Conservation (phyloP, 352 stramenopile genomes). For the Pythium chondricola region DNA sequence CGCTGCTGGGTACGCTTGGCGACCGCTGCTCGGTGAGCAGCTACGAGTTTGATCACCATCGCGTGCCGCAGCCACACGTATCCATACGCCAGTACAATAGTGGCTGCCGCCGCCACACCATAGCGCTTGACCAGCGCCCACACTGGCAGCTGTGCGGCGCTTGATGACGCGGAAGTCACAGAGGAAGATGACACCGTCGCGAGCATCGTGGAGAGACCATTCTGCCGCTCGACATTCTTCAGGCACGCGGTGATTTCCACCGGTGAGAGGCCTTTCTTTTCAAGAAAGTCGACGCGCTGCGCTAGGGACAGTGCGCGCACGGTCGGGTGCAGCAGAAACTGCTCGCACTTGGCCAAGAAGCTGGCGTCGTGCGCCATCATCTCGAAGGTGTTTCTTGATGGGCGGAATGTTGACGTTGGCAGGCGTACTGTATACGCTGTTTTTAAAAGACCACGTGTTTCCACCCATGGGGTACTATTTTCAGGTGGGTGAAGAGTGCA, state of each 20-base stretch:
- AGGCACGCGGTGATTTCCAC: conserved; percentile 61
- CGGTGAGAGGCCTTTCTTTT: conserved; percentile 63
- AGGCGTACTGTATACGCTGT: too few species aligned
- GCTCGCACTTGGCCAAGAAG: conserved; percentile 54
- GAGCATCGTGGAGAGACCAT: conserved; percentile 45
- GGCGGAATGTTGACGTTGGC: conserved; percentile 1
- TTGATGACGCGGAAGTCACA: background rate
- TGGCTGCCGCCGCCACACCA: conserved; percentile 13
- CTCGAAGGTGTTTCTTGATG: background rate
- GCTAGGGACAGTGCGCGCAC: conserved; percentile 59
- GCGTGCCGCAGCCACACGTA: conserved; percentile 17
- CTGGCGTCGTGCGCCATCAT: conserved; percentile 12
- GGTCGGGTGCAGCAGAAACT: conserved; percentile 60
- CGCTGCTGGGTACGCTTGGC: conserved; percentile 1
- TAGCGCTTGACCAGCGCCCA: conserved; percentile 10
- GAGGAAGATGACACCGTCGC: background rate
- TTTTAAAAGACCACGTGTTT: too few species aligned
- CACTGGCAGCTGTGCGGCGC: background rate
- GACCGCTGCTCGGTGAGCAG: conserved; percentile 6
- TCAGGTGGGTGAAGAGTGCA: too few species aligned
- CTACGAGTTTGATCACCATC: conserved; percentile 12
- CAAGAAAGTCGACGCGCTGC: conserved; percentile 67
- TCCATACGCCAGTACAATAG: conserved; percentile 19
- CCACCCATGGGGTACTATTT: background rate
- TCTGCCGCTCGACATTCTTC: conserved; percentile 43